A percentile compares a stretch with the other conserved stretches of the same genome.
Evolutionary conservation across 139 green algal species (phyloP).

Genomic region (Chlorella sp.): DNA sequence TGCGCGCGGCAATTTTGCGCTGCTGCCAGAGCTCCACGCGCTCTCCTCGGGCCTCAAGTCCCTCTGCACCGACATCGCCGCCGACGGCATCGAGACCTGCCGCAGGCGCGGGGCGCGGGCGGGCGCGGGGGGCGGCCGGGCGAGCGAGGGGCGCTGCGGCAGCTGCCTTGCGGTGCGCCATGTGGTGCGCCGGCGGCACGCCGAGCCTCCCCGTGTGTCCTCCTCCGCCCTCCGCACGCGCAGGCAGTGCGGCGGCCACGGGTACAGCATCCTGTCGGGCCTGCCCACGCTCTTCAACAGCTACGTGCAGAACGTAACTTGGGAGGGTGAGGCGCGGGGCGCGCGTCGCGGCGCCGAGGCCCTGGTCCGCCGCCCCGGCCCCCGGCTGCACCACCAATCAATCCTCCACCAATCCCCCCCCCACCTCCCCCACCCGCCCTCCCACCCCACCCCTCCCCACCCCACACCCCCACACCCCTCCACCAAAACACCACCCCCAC

Average conservation of each 20-base stretch:
- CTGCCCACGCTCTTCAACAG: slow-evolving; percentile 78
- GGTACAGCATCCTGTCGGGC: slow-evolving; percentile 82
- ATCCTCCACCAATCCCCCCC: not conserved
- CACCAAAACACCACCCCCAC: too few relatives aligned
- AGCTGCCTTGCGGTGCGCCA: too few relatives aligned
- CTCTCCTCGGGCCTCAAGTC: slow-evolving; percentile 85
- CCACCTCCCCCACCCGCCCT: not conserved
- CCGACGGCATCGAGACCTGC: slow-evolving; percentile 82
- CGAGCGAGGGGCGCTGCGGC: too few relatives aligned
- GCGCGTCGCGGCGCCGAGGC: not conserved
- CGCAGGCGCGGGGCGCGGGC: too few relatives aligned
- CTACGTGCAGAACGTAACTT: slow-evolving; percentile 93
- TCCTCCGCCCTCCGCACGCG: too few relatives aligned
- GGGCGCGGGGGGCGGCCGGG: too few relatives aligned
- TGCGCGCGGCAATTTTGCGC: slow-evolving; percentile 77
- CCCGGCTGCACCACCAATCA: not conserved
- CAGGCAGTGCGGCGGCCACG: slow-evolving; percentile 88
- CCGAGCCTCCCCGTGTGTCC: too few relatives aligned
- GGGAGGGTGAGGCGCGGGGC: too few relatives aligned
- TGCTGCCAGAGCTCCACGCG: slow-evolving; percentile 91
- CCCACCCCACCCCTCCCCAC: too few relatives aligned
- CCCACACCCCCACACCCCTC: too few relatives aligned
- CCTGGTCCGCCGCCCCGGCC: not conserved
- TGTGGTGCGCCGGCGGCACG: too few relatives aligned
- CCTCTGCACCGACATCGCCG: slow-evolving; percentile 62